These are phyloP conservation scores for Flaveria trinervia DNA, from an alignment of 129 eudicot genomes.

Conservation along the genomic window DNA sequence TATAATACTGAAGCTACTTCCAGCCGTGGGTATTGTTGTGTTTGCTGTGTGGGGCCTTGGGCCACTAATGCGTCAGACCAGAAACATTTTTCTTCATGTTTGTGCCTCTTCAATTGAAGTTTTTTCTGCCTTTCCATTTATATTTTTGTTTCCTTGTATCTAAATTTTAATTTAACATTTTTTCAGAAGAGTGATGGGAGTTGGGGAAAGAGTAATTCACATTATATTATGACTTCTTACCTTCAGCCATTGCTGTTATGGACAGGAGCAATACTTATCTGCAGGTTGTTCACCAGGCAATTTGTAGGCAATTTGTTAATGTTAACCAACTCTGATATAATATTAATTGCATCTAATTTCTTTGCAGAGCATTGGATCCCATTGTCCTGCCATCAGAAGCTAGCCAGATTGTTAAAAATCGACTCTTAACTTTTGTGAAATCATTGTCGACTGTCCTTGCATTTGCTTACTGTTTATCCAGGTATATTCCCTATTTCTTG, in stretches of 20 bases:
- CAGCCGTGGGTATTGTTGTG: conserved; percentile 67
- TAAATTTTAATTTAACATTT: conserved; percentile 15
- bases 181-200: conserved; percentile 73
- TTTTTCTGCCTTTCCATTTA: neutral
- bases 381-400: conserved; percentile 81
- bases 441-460: conserved; percentile 94
- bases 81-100: conserved; percentile 70
- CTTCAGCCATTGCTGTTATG: conserved; percentile 87
- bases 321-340: conserved; percentile 10
- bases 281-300: conserved; percentile 68
- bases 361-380: conserved; percentile 82
- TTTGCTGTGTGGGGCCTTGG: conserved; percentile 94
- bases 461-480: conserved; percentile 83
- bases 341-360: conserved; percentile 19
- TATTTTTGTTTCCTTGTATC: conserved; percentile 9
- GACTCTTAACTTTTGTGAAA: conserved; percentile 81
- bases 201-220: conserved; percentile 78
- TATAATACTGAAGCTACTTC: conserved; percentile 61
- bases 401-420: conserved; percentile 73
- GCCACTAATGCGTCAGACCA: conserved; percentile 68
- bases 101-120: conserved; percentile 29
- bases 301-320: neutral
- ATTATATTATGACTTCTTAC: conserved; percentile 77
- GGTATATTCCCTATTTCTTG: conserved; percentile 42
- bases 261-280: conserved; percentile 83